Percentiles rank a stretch among this genome's conserved stretches.
phyloP scores from a whole-genome alignment of 208 protist genomes.

The Cochliopodium minus region DNA sequence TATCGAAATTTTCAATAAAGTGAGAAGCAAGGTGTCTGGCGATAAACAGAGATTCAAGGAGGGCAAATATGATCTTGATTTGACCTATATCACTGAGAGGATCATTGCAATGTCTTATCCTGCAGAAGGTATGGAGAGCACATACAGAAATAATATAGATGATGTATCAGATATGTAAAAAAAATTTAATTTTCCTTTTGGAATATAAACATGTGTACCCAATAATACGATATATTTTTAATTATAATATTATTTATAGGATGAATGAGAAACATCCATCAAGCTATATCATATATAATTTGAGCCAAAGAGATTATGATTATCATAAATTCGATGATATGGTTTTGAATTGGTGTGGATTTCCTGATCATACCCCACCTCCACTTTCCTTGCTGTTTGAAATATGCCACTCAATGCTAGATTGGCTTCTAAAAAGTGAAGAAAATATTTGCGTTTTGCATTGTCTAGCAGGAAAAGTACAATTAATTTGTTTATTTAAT shows the following conservation, averaged over 20 bases:
- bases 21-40: conserved; percentile 57
- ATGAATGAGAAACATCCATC: conserved; percentile 2
- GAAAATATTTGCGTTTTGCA: conserved; percentile 12
- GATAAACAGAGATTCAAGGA: conserved; percentile 63
- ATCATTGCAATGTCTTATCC: conserved; percentile 22
- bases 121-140: not conserved
- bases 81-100: conserved; percentile 52
- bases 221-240: too few species aligned
- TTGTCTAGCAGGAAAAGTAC: conserved; percentile 17
- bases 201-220: too few species aligned
- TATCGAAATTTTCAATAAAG: not conserved
- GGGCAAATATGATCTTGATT: conserved; percentile 69
- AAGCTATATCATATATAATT: conserved; percentile 7
- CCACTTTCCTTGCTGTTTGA: conserved; percentile 1
- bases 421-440: not conserved
- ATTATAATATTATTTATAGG: too few species aligned
- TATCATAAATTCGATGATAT: conserved; percentile 6
- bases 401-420: conserved; percentile 8
- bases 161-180: not conserved
- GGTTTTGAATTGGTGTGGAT: conserved; percentile 10
- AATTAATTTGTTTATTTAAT: too few species aligned
- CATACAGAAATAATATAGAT: conserved; percentile 1
- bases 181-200: too few species aligned
- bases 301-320: conserved; percentile 8
- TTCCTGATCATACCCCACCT: conserved; percentile 12